These are phyloP conservation scores for Hymenoscyphus infarciens DNA, from an alignment of 2,329 filamentous ascomycete species.

Conservation along the genomic window DNA sequence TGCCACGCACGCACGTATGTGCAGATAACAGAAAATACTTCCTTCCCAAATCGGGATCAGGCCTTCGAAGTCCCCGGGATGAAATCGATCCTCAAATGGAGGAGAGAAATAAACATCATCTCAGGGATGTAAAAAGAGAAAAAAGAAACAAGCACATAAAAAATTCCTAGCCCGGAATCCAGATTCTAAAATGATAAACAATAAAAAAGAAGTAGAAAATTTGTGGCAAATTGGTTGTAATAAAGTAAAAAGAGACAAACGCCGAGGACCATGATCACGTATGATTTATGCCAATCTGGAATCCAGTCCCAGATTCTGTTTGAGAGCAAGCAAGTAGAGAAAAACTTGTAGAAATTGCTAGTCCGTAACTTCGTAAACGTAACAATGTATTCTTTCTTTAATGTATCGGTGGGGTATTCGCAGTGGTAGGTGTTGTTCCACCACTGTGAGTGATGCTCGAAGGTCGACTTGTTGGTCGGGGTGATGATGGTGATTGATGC, in stretches of 20 bases:
- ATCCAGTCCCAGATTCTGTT: conserved; percentile 13
- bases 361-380: conserved; percentile 16
- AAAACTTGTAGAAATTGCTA: conserved; percentile 1
- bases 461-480: conserved; percentile 30
- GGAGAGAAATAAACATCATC: not conserved
- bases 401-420: conserved; percentile 31
- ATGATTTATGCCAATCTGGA: conserved; percentile 9
- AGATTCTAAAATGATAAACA: conserved; percentile 11
- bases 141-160: conserved; percentile 4
- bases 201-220: conserved; percentile 5
- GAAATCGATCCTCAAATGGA: not conserved
- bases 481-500: conserved; percentile 32
- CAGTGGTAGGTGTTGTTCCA: conserved; percentile 33
- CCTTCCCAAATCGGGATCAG: not conserved
- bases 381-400: conserved; percentile 18
- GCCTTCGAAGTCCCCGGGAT: not conserved
- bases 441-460: conserved; percentile 31
- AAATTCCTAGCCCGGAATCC: not conserved
- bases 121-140: not conserved
- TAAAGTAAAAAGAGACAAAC: not conserved
- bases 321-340: not conserved
- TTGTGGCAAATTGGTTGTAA: conserved; percentile 5
- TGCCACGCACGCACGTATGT: not conserved
- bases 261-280: conserved; percentile 5
- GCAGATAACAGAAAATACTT: not conserved